A percentile compares a stretch with the other conserved stretches of the same genome.
Conservation (phyloP, 2,329 filamentous ascomycete species). For the Trichoderma aggressivum region DNA sequence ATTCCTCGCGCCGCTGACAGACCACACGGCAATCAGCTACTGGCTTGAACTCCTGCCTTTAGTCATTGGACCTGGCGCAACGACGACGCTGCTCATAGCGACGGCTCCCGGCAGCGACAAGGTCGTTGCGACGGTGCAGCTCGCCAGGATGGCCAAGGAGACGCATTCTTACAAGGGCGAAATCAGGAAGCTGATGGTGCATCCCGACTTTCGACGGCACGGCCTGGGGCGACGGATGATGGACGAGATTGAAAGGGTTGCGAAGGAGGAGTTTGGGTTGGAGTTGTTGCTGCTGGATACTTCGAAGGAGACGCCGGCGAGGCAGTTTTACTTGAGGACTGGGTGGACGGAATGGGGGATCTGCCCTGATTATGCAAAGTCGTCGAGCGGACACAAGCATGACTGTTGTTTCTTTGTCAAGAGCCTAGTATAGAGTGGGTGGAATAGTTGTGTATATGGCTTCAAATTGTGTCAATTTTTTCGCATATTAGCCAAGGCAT, state of each 20-base stretch:
- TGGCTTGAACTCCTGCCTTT: conserved; percentile 23
- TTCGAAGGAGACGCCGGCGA: conserved; percentile 25
- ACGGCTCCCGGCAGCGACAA: neutral
- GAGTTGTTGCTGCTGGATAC: conserved; percentile 30
- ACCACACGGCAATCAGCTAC: conserved; percentile 22
- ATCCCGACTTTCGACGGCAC: conserved; percentile 22
- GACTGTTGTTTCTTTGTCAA: conserved; percentile 26
- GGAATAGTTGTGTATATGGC: neutral
- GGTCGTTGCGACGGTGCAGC: conserved; percentile 26
- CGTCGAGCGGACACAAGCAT: conserved; percentile 23
- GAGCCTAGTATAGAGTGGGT: neutral
- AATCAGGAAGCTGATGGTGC: conserved; percentile 29
- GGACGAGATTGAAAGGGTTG: conserved; percentile 24
- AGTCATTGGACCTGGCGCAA: neutral
- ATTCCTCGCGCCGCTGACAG: conserved; percentile 29
- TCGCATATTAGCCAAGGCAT: neutral
- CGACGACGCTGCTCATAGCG: conserved; percentile 22
- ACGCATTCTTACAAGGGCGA: conserved; percentile 29
- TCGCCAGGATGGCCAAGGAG: conserved; percentile 24
- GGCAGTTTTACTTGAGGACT: conserved; percentile 25
- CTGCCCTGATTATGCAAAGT: conserved; percentile 27
- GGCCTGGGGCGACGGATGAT: conserved; percentile 26
- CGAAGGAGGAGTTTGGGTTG: conserved; percentile 20
- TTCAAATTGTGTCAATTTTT: neutral
- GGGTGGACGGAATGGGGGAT: conserved; percentile 30